Conservation (phyloP, 331 rosid genomes). For the Erythrophleum ivorense region DNA sequence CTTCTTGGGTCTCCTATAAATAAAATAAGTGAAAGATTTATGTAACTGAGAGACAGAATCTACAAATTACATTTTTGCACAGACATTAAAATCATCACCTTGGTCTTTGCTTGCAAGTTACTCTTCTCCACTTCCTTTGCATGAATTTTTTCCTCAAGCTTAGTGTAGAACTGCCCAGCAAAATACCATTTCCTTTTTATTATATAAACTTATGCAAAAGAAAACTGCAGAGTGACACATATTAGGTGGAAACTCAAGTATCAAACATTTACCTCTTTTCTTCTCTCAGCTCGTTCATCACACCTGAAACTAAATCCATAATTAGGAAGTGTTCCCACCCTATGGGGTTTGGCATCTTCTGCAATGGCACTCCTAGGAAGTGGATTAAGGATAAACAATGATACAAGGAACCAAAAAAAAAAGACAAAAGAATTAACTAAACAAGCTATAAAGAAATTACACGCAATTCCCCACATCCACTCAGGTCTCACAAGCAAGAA, state of each 20-base stretch:
- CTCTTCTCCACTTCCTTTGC: slow-evolving; percentile 95
- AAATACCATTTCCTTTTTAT: slow-evolving; percentile 25
- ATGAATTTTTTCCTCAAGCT: slow-evolving; percentile 96
- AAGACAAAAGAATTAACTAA: slow-evolving; percentile 11
- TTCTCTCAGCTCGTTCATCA: slow-evolving; percentile 91
- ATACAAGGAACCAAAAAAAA: slow-evolving; percentile 5
- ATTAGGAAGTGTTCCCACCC: slow-evolving; percentile 79
- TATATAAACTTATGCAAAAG: slow-evolving; percentile 23
- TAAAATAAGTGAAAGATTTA: slow-evolving; percentile 33
- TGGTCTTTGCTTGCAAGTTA: slow-evolving; percentile 85
- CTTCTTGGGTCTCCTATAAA: slow-evolving; percentile 91
- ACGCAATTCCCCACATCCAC: slow-evolving; percentile 23
- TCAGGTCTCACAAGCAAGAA: slow-evolving; percentile 1
- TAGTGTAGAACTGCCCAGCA: slow-evolving; percentile 83
- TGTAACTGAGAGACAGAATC: slow-evolving; percentile 33
- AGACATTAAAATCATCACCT: slow-evolving; percentile 62
- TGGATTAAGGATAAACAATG: slow-evolving; percentile 59
- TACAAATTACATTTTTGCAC: slow-evolving; percentile 20
- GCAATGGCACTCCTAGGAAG: slow-evolving; percentile 60
- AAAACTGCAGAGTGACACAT: slow-evolving; percentile 30
- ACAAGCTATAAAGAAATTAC: slow-evolving; percentile 17
- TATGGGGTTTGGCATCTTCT: slow-evolving; percentile 67
- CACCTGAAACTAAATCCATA: slow-evolving; percentile 97
- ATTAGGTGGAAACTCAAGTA: slow-evolving; percentile 25
- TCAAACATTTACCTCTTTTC: slow-evolving; percentile 71